Percentiles rank a stretch among this genome's conserved stretches.
Conservation (phyloP, 2,329 filamentous ascomycete species). For the Phyllosticta citrichinensis region DNA sequence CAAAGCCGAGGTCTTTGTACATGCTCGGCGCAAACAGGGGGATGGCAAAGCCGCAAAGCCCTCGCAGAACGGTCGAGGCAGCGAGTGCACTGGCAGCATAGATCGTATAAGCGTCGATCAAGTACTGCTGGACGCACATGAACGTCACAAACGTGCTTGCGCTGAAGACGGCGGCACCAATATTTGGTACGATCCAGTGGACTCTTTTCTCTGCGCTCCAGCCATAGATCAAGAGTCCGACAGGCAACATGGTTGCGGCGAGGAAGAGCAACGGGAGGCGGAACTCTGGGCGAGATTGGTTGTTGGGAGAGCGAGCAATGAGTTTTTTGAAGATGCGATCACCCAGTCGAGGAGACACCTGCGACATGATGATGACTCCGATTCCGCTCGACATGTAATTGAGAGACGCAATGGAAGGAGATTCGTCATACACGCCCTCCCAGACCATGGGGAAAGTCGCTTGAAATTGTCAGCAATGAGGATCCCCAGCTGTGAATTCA, state of each 20-base stretch:
- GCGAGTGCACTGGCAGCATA: slow-evolving; percentile 43
- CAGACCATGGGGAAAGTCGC: slow-evolving; percentile 46
- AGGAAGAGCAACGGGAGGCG: slow-evolving; percentile 46
- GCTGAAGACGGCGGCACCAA: slow-evolving; percentile 48
- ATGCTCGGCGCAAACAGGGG: slow-evolving; percentile 50
- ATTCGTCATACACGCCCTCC: slow-evolving; percentile 41
- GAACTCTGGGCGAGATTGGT: slow-evolving; percentile 30
- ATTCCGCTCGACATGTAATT: slow-evolving; percentile 58
- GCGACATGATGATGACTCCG: slow-evolving; percentile 49
- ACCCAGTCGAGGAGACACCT: slow-evolving; percentile 58
- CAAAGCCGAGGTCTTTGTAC: slow-evolving; percentile 37
- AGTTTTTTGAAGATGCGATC: slow-evolving; percentile 47
- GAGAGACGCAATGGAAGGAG: slow-evolving; percentile 50
- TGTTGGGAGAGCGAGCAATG: slow-evolving; percentile 14
- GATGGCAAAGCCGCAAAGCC: slow-evolving; percentile 47
- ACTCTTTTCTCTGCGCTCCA: slow-evolving; percentile 44
- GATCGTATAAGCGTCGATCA: slow-evolving; percentile 45
- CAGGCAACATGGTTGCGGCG: slow-evolving; percentile 43
- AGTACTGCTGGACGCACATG: slow-evolving; percentile 51
- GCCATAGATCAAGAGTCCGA: slow-evolving; percentile 49
- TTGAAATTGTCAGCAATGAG: slow-evolving; percentile 21
- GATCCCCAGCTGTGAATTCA: not conserved
- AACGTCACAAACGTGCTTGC: slow-evolving; percentile 47
- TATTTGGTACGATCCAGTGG: slow-evolving; percentile 52
- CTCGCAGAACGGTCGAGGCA: slow-evolving; percentile 46